A percentile compares a stretch with the other conserved stretches of the same genome.
These are phyloP conservation scores for Quercus tomentella DNA, from an alignment of 331 rosid genomes.

Conservation along the genomic window DNA sequence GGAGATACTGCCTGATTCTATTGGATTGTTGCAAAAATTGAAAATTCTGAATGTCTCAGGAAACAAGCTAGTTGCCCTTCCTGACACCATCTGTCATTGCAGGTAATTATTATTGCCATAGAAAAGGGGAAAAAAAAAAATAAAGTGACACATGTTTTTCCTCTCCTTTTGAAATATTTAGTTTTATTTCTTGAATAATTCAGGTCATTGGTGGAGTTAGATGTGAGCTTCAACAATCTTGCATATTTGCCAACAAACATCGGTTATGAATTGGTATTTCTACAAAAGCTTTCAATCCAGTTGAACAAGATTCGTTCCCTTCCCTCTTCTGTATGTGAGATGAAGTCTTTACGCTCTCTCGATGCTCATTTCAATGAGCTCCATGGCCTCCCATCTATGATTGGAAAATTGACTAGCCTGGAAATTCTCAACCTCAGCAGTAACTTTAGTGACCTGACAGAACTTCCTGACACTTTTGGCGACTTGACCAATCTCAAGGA, in stretches of 20 bases:
- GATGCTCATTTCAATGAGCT: conserved; percentile 97
- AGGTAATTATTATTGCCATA: conserved; percentile 30
- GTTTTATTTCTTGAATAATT: conserved; percentile 14
- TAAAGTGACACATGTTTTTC: background rate
- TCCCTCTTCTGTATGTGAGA: conserved; percentile 80
- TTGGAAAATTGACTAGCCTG: conserved; percentile 69
- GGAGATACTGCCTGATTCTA: conserved; percentile 69
- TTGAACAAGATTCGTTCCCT: conserved; percentile 81
- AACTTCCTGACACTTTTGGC: conserved; percentile 77
- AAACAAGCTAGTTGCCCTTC: conserved; percentile 72
- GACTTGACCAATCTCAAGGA: conserved; percentile 77
- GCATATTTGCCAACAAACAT: conserved; percentile 90
- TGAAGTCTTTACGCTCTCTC: conserved; percentile 64
- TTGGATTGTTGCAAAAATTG: conserved; percentile 75
- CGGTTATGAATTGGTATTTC: conserved; percentile 57
- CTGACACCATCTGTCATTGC: conserved; percentile 81
- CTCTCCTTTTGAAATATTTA: background rate
- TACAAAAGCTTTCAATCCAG: conserved; percentile 61
- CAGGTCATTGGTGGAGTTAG: conserved; percentile 93
- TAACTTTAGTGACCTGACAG: conserved; percentile 71
- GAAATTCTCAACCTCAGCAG: conserved; percentile 66
- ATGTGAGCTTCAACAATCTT: conserved; percentile 76
- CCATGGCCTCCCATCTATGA: conserved; percentile 67
- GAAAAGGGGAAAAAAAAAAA: background rate
- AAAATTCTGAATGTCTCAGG: conserved; percentile 65